phyloP scores from a whole-genome alignment of 345 rosid genomes.

The Hypericum perforatum region DNA sequence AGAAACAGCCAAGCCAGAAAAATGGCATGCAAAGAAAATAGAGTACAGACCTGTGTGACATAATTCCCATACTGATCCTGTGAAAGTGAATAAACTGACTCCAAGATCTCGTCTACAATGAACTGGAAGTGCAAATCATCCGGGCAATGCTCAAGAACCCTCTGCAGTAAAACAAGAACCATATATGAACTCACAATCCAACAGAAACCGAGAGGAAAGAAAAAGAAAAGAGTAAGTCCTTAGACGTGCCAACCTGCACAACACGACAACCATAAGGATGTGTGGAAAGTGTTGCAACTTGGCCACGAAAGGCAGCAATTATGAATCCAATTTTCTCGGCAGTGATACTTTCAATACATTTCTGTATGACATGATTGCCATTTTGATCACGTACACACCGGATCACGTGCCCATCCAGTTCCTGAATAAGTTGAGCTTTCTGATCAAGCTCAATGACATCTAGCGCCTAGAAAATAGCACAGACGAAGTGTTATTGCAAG shows the following conservation, averaged over 20 bases:
- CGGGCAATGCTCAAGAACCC: constrained; percentile 91
- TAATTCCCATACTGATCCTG: constrained; percentile 98
- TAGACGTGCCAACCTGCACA: constrained; percentile 52
- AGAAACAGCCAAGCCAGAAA: not conserved
- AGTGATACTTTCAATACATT: constrained; percentile 88
- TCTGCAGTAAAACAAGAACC: constrained; percentile 35
- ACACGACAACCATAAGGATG: constrained; percentile 99
- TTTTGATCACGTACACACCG: constrained; percentile 93
- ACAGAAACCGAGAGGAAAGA: not conserved
- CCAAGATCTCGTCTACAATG: constrained; percentile 85
- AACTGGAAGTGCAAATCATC: constrained; percentile 64
- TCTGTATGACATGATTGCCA: constrained; percentile 95
- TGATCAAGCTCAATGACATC: constrained; percentile 94
- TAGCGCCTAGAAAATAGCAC: constrained; percentile 52
- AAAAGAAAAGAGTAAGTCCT: constrained; percentile 9
- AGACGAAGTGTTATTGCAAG: not conserved
- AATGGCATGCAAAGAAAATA: constrained; percentile 2
- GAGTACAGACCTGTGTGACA: constrained; percentile 71
- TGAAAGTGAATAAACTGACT: constrained; percentile 67
- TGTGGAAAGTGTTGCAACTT: constrained; percentile 74
- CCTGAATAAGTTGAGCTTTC: constrained; percentile 58
- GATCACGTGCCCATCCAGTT: constrained; percentile 87
- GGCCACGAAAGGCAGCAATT: constrained; percentile 72
- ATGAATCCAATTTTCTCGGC: constrained; percentile 66
- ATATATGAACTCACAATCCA: not conserved